Evolutionary conservation across 2,329 filamentous ascomycete genomes (phyloP).

Genomic region (Epichloe hybrida): DNA sequence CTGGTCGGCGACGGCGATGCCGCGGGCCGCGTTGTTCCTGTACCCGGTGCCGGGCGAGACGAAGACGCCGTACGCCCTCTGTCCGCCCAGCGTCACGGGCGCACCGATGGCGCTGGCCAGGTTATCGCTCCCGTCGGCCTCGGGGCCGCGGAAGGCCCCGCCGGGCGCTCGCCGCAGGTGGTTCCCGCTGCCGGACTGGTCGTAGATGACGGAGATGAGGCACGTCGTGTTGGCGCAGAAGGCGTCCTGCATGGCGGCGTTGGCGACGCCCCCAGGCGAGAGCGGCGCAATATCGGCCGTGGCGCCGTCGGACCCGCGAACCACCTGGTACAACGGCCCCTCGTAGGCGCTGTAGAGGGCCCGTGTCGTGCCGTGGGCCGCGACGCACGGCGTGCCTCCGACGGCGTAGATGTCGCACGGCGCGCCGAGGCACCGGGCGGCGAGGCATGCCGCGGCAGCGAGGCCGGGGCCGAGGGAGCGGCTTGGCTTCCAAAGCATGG

Average conservation of each 20-base stretch:
- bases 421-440: neutral
- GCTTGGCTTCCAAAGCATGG: neutral
- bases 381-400: conserved; percentile 47
- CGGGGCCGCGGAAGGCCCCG: conserved; percentile 43
- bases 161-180: conserved; percentile 47
- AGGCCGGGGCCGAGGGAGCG: neutral
- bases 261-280: conserved; percentile 40
- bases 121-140: conserved; percentile 43
- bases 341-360: conserved; percentile 41
- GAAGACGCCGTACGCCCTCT: conserved; percentile 52
- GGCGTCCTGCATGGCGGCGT: conserved; percentile 44
- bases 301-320: conserved; percentile 34
- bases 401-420: conserved; percentile 49
- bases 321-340: conserved; percentile 45
- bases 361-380: conserved; percentile 52
- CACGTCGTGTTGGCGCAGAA: conserved; percentile 50
- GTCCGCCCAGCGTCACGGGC: conserved; percentile 44
- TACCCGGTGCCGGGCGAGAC: conserved; percentile 49
- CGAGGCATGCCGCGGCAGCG: no score
- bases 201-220: conserved; percentile 50
- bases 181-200: conserved; percentile 49
- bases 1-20: conserved; percentile 39
- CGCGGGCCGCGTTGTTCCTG: conserved; percentile 40
- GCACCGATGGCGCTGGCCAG: conserved; percentile 45
- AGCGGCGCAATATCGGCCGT: conserved; percentile 4